phyloP scores from a whole-genome alignment of 495 filamentous ascomycete species.

The Hypoxylon subgilvum region DNA sequence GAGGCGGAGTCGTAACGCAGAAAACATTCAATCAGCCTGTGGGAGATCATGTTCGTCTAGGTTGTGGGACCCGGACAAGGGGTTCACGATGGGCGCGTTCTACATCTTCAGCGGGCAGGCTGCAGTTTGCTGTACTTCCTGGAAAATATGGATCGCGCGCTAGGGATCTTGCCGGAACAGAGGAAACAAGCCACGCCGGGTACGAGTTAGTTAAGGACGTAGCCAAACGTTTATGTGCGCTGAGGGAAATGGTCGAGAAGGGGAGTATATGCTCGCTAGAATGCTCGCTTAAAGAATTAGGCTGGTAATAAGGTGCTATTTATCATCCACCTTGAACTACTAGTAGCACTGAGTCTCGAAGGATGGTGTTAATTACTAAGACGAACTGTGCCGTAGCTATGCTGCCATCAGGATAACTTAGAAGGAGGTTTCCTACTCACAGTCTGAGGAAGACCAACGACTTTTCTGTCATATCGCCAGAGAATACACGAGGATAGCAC shows the following conservation, averaged over 20 bases:
- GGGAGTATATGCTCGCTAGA: constrained; percentile 7
- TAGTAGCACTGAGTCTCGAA: no score
- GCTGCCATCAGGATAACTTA: no score
- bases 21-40: constrained; percentile 24
- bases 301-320: constrained; percentile 4
- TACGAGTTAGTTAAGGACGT: background rate
- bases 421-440: no score
- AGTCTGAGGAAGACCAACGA: no score
- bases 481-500: no score
- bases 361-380: no score
- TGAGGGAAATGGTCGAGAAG: constrained; percentile 23
- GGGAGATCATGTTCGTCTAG: constrained; percentile 29
- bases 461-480: no score
- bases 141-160: constrained; percentile 28
- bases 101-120: constrained; percentile 30
- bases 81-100: constrained; percentile 28
- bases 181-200: constrained; percentile 4
- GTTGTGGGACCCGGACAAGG: constrained; percentile 24
- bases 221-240: constrained; percentile 9
- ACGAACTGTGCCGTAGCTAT: no score
- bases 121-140: constrained; percentile 27
- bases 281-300: constrained; percentile 5
- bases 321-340: no score
- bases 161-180: constrained; percentile 25
- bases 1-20: constrained; percentile 34